phyloP scores from a whole-genome alignment of 2,329 filamentous ascomycete species.

The Talaromyces islandicus region DNA sequence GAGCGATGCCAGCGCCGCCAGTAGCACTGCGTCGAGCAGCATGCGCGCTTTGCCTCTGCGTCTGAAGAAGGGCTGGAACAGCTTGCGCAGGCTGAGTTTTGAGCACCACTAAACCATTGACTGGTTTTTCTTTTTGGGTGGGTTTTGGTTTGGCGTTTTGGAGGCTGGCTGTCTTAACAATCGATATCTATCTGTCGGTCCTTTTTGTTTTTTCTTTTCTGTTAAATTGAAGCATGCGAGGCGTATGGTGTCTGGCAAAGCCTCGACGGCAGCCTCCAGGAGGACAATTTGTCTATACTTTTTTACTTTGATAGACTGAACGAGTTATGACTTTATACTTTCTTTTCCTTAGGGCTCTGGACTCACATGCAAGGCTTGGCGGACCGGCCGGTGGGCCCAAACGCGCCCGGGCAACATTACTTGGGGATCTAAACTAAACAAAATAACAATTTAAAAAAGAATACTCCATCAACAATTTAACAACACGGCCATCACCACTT shows the following conservation, averaged over 20 bases:
- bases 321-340: not conserved
- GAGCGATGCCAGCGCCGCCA: not conserved
- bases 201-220: not conserved
- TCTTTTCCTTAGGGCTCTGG: not conserved
- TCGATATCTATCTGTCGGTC: not conserved
- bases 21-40: not conserved
- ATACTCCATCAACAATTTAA: too few relatives aligned
- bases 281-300: not conserved
- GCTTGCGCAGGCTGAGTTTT: slow-evolving; percentile 7
- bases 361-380: not conserved
- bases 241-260: slow-evolving; percentile 4
- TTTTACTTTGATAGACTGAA: not conserved
- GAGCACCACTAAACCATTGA: not conserved
- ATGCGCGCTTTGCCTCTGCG: not conserved
- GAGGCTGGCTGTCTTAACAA: not conserved
- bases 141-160: not conserved
- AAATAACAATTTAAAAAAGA: not conserved
- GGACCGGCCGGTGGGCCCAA: not conserved
- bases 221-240: not conserved
- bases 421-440: not conserved
- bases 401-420: not conserved
- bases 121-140: not conserved
- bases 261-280: not conserved
- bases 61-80: slow-evolving; percentile 1
- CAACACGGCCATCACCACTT: not conserved